These are phyloP conservation scores for Kodamaea leandrae DNA, from an alignment of 805 yeast species.

Conservation along the genomic window DNA sequence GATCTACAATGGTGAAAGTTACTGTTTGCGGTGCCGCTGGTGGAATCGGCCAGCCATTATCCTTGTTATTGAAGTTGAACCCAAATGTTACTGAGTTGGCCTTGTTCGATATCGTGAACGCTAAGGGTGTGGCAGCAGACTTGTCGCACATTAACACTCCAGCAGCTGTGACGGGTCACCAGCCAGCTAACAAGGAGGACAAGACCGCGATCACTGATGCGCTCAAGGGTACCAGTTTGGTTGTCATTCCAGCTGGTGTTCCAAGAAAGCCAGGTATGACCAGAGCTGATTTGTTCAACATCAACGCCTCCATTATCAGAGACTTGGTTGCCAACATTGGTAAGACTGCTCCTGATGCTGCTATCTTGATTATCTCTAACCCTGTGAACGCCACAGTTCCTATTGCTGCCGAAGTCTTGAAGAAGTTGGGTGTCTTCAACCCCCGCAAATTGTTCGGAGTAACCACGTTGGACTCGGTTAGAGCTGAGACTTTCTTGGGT, in stretches of 20 bases:
- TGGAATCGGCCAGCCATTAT: constrained; percentile 48
- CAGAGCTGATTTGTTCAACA: constrained; percentile 46
- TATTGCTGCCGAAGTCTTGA: constrained; percentile 48
- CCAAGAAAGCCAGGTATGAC: constrained; percentile 52
- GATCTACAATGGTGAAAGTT: constrained; percentile 37
- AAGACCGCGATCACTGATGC: constrained; percentile 35
- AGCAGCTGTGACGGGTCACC: constrained; percentile 40
- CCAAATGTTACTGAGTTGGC: constrained; percentile 38
- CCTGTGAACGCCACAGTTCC: constrained; percentile 49
- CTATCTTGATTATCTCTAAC: constrained; percentile 45
- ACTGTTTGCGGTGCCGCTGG: constrained; percentile 51
- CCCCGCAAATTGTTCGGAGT: constrained; percentile 47
- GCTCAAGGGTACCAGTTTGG: constrained; percentile 38
- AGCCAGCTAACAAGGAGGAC: constrained; percentile 39
- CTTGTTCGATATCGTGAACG: constrained; percentile 44
- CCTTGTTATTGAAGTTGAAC: constrained; percentile 41
- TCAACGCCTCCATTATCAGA: constrained; percentile 44
- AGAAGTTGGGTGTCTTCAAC: constrained; percentile 45
- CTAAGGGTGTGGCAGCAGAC: constrained; percentile 47
- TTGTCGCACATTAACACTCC: constrained; percentile 42
- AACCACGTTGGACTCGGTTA: constrained; percentile 44
- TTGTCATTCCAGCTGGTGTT: constrained; percentile 47
- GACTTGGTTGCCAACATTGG: constrained; percentile 43
- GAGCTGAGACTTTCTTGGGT: constrained; percentile 47
- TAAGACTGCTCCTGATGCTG: constrained; percentile 38